Conservation (phyloP, 768 basidiomycete species). For the Agrocybe praecox region DNA sequence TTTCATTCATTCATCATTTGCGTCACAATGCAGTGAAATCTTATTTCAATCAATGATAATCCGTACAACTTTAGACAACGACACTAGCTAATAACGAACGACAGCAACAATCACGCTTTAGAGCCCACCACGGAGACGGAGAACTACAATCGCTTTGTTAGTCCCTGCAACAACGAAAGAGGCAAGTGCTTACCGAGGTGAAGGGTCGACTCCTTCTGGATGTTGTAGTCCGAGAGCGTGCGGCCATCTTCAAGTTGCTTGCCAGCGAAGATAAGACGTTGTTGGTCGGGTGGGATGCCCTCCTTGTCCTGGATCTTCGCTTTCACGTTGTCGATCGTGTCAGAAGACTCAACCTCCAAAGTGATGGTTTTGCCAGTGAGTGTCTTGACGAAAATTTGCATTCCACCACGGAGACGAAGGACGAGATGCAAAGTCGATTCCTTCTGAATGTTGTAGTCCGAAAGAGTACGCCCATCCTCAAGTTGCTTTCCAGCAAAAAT, state of each 20-base stretch:
- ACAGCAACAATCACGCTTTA: slow-evolving; percentile 12
- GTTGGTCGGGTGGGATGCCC: too few species aligned
- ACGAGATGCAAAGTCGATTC: slow-evolving; percentile 42
- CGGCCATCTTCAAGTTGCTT: slow-evolving; percentile 90
- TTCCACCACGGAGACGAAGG: slow-evolving; percentile 31
- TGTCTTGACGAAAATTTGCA: slow-evolving; percentile 47
- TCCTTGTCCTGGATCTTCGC: too few species aligned
- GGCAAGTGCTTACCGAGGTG: slow-evolving; percentile 39
- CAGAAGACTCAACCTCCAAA: slow-evolving; percentile 72
- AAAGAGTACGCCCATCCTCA: slow-evolving; percentile 39
- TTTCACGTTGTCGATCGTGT: too few species aligned
- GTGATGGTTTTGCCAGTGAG: slow-evolving; percentile 67
- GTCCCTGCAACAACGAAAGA: slow-evolving; percentile 13
- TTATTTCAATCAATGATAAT: slow-evolving; percentile 2
- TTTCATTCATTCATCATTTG: slow-evolving; percentile 14
- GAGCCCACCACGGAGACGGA: slow-evolving; percentile 44
- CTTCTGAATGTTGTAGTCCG: slow-evolving; percentile 52
- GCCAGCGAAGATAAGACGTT: too few species aligned
- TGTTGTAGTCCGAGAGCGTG: slow-evolving; percentile 72
- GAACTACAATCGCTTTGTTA: slow-evolving; percentile 24
- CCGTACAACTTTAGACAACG: not conserved
- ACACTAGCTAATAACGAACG: not conserved
- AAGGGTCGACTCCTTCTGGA: slow-evolving; percentile 69
- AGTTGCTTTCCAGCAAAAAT: slow-evolving; percentile 35
- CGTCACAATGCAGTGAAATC: slow-evolving; percentile 3